Evolutionary conservation across 2,329 filamentous ascomycete species (phyloP).

Genomic region (Fusarium pseudonygamai): DNA sequence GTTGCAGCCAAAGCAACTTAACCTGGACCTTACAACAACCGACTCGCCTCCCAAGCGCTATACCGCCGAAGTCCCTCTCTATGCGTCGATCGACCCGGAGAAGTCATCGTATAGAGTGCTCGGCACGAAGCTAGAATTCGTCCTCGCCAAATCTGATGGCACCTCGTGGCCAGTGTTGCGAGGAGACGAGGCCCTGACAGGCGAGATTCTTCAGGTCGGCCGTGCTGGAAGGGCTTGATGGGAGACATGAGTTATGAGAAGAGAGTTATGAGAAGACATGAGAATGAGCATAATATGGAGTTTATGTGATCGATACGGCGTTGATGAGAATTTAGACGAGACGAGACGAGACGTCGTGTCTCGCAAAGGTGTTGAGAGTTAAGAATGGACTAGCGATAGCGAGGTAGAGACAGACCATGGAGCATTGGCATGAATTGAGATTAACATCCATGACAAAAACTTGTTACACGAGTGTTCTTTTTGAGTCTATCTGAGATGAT

Average conservation of each 20-base stretch:
- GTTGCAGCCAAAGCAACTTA: slow-evolving; percentile 71
- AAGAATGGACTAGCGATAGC: slow-evolving; percentile 11
- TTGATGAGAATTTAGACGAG: slow-evolving; percentile 22
- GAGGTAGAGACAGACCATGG: not conserved
- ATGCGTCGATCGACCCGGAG: slow-evolving; percentile 76
- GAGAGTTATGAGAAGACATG: not conserved
- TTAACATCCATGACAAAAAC: not conserved
- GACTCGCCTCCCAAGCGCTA: slow-evolving; percentile 84
- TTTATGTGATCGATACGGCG: slow-evolving; percentile 28
- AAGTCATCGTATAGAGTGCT: slow-evolving; percentile 83
- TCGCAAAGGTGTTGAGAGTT: not conserved
- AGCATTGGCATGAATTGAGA: slow-evolving; percentile 4
- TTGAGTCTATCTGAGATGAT: not conserved
- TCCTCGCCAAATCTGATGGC: slow-evolving; percentile 75
- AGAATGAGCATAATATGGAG: slow-evolving; percentile 28
- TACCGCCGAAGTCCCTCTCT: slow-evolving; percentile 77
- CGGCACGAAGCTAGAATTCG: slow-evolving; percentile 89
- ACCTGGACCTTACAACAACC: slow-evolving; percentile 84
- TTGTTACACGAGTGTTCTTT: not conserved
- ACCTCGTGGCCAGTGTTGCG: slow-evolving; percentile 86
- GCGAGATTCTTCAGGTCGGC: slow-evolving; percentile 90
- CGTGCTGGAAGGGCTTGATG: slow-evolving; percentile 69
- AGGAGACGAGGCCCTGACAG: slow-evolving; percentile 73
- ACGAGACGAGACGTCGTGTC: not conserved
- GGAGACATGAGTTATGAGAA: not conserved